Conservation (phyloP, 2,329 filamentous ascomycete species). For the Botrytis aclada region DNA sequence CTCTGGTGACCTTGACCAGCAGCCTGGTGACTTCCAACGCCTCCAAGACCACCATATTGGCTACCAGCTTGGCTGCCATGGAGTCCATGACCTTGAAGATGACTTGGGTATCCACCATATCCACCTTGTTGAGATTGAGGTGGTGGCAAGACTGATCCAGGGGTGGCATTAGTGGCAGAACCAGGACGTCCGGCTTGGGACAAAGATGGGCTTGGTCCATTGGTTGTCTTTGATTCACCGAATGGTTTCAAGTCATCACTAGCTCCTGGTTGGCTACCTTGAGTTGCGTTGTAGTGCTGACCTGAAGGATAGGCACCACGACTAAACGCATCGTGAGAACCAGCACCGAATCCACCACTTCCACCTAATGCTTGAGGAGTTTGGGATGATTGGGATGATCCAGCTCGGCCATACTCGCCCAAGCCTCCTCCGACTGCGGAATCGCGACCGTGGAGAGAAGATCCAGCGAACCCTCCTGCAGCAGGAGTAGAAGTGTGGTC, state of each 20-base stretch:
- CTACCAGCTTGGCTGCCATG: slow-evolving; percentile 38
- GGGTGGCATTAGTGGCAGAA: slow-evolving; percentile 39
- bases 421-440: slow-evolving; percentile 36
- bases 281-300: slow-evolving; percentile 36
- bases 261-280: slow-evolving; percentile 34
- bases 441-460: slow-evolving; percentile 39
- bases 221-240: slow-evolving; percentile 38
- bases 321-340: slow-evolving; percentile 37
- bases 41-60: slow-evolving; percentile 44
- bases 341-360: slow-evolving; percentile 35
- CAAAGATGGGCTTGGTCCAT: slow-evolving; percentile 39
- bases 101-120: slow-evolving; percentile 39
- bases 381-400: slow-evolving; percentile 37
- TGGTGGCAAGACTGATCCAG: slow-evolving; percentile 37
- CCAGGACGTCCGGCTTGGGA: slow-evolving; percentile 39
- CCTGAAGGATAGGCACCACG: slow-evolving; percentile 38
- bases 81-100: slow-evolving; percentile 37
- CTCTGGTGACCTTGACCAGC: slow-evolving; percentile 42
- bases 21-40: slow-evolving; percentile 47
- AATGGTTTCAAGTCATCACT: slow-evolving; percentile 40
- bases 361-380: slow-evolving; percentile 37
- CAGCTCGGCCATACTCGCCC: slow-evolving; percentile 39
- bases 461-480: slow-evolving; percentile 34
- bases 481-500: slow-evolving; percentile 39
- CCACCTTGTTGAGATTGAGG: slow-evolving; percentile 37